phyloP scores from a whole-genome alignment of 768 basidiomycete species.

The Termitomyces sp. region DNA sequence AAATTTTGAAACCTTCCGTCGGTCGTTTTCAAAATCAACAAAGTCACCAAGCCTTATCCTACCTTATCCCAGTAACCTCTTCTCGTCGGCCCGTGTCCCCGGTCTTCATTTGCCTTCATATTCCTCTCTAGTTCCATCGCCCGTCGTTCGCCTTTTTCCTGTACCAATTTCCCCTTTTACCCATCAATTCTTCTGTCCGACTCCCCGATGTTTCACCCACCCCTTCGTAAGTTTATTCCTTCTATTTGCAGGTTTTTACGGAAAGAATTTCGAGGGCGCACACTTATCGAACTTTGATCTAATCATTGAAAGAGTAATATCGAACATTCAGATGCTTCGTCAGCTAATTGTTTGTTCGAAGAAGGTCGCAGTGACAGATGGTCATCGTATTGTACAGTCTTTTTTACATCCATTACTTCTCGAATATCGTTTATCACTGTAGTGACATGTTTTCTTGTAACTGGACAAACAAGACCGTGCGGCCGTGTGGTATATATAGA shows the following conservation, averaged over 20 bases:
- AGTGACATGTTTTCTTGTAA: background rate
- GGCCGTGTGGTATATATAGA: background rate
- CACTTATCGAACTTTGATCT: conserved; percentile 1
- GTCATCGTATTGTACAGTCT: background rate
- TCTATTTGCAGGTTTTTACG: conserved; percentile 2
- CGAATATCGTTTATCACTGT: background rate
- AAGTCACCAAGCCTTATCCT: no score
- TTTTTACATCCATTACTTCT: background rate
- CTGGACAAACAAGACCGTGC: background rate
- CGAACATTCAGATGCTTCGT: background rate
- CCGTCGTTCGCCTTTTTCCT: no score
- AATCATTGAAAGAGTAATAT: background rate
- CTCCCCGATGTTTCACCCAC: no score
- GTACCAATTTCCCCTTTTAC: no score
- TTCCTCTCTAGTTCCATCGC: no score
- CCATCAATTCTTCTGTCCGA: no score
- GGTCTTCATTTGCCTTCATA: no score
- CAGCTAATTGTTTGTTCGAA: background rate
- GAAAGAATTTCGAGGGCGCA: background rate
- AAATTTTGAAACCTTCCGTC: no score
- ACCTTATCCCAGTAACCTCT: no score
- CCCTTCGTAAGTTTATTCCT: no score
- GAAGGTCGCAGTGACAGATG: background rate
- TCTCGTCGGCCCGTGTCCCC: no score
- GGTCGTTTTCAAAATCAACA: no score